A percentile compares a stretch with the other conserved stretches of the same genome.
These are phyloP conservation scores for Pseudotsuga menziesii DNA, from an alignment of 75 land plant species.

Conservation along the genomic window DNA sequence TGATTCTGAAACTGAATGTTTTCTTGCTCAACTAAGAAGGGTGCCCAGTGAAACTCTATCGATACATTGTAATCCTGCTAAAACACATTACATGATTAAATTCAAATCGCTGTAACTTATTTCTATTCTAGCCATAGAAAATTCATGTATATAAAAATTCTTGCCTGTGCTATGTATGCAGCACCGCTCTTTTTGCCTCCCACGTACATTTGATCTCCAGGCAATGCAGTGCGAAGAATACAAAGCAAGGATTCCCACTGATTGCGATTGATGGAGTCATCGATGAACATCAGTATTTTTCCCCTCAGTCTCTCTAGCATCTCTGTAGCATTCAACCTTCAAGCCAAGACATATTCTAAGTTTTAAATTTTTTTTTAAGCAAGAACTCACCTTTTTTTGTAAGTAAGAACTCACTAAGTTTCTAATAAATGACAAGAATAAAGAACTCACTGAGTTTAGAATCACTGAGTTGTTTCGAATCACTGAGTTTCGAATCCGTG, in stretches of 20 bases:
- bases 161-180: not conserved
- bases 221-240: slow-evolving; percentile 20
- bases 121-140: not conserved
- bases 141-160: not conserved
- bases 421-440: too few relatives aligned
- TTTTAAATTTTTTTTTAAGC: too few relatives aligned
- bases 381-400: too few relatives aligned
- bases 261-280: slow-evolving; percentile 38
- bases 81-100: not conserved
- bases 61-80: slow-evolving; percentile 40
- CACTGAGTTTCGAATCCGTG: too few relatives aligned
- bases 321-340: slow-evolving; percentile 32
- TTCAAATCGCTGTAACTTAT: slow-evolving; percentile 3
- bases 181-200: not conserved
- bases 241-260: slow-evolving; percentile 51
- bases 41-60: slow-evolving; percentile 43
- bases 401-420: too few relatives aligned
- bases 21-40: slow-evolving; percentile 45
- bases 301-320: slow-evolving; percentile 34
- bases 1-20: slow-evolving; percentile 6
- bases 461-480: too few relatives aligned
- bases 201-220: slow-evolving; percentile 5
- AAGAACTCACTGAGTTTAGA: too few relatives aligned
- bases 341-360: not conserved
- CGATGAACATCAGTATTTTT: slow-evolving; percentile 25